Evolutionary conservation across 352 stramenopile genomes (phyloP).

Genomic region (Globisporangium viniferum): DNA sequence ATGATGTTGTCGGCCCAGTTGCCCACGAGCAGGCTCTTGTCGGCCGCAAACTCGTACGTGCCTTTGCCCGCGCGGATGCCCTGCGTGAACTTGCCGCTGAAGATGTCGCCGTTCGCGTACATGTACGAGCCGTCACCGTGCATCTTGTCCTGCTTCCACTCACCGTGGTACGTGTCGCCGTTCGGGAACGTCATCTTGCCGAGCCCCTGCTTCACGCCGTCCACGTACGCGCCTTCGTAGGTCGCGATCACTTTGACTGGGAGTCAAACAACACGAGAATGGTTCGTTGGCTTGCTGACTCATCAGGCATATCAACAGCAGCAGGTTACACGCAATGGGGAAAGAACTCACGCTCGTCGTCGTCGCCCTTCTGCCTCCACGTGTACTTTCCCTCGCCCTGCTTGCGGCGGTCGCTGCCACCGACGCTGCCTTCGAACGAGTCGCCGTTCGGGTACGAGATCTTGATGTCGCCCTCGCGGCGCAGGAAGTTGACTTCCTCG

Average conservation of each 20-base stretch:
- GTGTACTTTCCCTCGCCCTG: conserved; percentile 87
- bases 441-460: conserved; percentile 90
- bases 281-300: not conserved
- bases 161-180: conserved; percentile 86
- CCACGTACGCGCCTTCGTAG: conserved; percentile 86
- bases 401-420: conserved; percentile 67
- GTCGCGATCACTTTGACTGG: conserved; percentile 65
- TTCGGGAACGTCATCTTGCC: conserved; percentile 93
- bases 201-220: conserved; percentile 79
- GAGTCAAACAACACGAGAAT: not conserved
- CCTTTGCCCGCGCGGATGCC: conserved; percentile 85
- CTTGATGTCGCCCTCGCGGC: conserved; percentile 75
- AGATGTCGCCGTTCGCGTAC: conserved; percentile 92
- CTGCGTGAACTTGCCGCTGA: conserved; percentile 76
- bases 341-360: conserved; percentile 51
- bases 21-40: conserved; percentile 84
- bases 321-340: not conserved
- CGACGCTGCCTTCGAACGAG: conserved; percentile 87
- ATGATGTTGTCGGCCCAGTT: conserved; percentile 87
- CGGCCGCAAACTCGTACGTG: conserved; percentile 85
- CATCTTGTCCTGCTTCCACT: conserved; percentile 85
- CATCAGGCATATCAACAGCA: not conserved
- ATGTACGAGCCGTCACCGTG: conserved; percentile 89
- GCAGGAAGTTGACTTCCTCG: conserved; percentile 85
- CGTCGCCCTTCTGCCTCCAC: conserved; percentile 64